Evolutionary conservation across 176 grass and related monocot genomes (phyloP).

Genomic region (Rhynchospora pubera): DNA sequence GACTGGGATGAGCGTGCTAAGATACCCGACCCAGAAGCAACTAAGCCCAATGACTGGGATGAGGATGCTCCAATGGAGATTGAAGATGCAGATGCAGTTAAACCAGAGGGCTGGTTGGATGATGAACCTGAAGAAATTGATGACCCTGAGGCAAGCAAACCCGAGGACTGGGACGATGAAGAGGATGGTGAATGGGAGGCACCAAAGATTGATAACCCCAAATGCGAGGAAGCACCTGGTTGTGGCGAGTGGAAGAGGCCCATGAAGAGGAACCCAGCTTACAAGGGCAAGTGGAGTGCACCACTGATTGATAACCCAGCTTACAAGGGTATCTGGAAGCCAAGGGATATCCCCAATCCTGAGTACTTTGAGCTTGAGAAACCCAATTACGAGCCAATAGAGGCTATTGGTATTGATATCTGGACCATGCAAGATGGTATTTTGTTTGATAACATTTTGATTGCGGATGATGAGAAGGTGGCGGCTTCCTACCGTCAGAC

Average conservation of each 20-base stretch:
- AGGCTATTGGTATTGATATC: slow-evolving; percentile 93
- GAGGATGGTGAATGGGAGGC: slow-evolving; percentile 97
- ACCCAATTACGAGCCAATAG: slow-evolving; percentile 73
- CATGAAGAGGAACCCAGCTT: slow-evolving; percentile 81
- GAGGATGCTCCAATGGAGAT: slow-evolving; percentile 93
- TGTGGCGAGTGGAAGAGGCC: slow-evolving; percentile 98
- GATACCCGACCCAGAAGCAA: slow-evolving; percentile 67
- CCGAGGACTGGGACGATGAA: slow-evolving; percentile 98
- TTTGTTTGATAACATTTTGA: slow-evolving; percentile 89
- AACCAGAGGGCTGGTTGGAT: slow-evolving; percentile 96
- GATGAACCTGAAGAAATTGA: slow-evolving; percentile 91
- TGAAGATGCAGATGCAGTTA: slow-evolving; percentile 70
- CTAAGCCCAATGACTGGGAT: slow-evolving; percentile 95
- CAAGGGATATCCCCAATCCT: slow-evolving; percentile 87
- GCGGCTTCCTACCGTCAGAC: slow-evolving; percentile 53
- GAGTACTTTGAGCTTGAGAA: slow-evolving; percentile 86
- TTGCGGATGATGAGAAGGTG: slow-evolving; percentile 76
- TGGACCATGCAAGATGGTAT: slow-evolving; percentile 99
- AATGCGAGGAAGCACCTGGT: slow-evolving; percentile 81
- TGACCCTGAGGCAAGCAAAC: slow-evolving; percentile 78
- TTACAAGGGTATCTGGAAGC: slow-evolving; percentile 99
- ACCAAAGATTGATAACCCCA: slow-evolving; percentile 89
- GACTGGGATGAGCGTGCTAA: slow-evolving; percentile 95
- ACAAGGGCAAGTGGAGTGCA: slow-evolving; percentile 97
- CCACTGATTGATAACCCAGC: slow-evolving; percentile 78